Conservation (phyloP, 148 eudicot genomes). For the Cornus florida region DNA sequence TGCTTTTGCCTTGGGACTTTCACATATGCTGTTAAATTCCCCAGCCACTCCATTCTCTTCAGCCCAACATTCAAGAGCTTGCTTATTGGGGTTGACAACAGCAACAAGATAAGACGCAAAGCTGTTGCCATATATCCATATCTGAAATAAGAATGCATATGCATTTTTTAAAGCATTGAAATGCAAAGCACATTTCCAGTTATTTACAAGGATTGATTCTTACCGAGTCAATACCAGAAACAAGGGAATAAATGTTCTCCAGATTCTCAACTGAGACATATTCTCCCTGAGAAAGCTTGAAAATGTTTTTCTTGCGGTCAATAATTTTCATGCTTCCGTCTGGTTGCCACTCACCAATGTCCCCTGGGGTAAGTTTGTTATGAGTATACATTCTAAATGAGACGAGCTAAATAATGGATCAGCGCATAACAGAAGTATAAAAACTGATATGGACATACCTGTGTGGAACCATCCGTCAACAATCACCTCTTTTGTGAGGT, state of each 20-base stretch:
- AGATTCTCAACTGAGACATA: slow-evolving; percentile 89
- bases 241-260: slow-evolving; percentile 69
- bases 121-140: slow-evolving; percentile 95
- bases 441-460: slow-evolving; percentile 38
- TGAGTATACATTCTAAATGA: slow-evolving; percentile 10
- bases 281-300: slow-evolving; percentile 98
- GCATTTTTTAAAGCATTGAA: not conserved
- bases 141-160: slow-evolving; percentile 38
- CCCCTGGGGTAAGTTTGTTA: slow-evolving; percentile 45
- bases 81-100: slow-evolving; percentile 67
- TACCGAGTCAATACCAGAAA: slow-evolving; percentile 67
- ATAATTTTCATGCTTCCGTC: slow-evolving; percentile 92
- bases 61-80: slow-evolving; percentile 72
- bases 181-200: not conserved
- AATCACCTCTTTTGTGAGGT: slow-evolving; percentile 77
- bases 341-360: slow-evolving; percentile 94
- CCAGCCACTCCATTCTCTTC: slow-evolving; percentile 51
- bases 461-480: slow-evolving; percentile 94
- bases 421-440: not conserved
- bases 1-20: slow-evolving; percentile 55
- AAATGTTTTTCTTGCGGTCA: slow-evolving; percentile 96
- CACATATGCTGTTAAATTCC: slow-evolving; percentile 59
- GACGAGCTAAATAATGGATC: not conserved
- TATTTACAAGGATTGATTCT: slow-evolving; percentile 5
- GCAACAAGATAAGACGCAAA: slow-evolving; percentile 84